These are phyloP conservation scores for Xylaria sp. DNA, from an alignment of 495 filamentous ascomycete species.

Conservation along the genomic window DNA sequence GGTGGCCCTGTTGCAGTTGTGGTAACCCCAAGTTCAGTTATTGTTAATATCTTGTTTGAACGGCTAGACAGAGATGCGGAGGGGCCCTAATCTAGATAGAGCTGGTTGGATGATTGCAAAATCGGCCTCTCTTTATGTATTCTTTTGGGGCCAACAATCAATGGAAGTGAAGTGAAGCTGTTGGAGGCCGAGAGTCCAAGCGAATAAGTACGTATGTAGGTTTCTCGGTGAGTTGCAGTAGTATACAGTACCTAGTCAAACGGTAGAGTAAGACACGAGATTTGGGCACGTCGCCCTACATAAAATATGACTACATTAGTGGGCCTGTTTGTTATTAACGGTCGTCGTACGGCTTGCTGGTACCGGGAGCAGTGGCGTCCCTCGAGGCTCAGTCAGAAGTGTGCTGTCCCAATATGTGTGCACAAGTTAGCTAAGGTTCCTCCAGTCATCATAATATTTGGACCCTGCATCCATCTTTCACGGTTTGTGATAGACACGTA, in stretches of 20 bases:
- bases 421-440: neutral
- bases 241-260: neutral
- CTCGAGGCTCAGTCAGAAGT: neutral
- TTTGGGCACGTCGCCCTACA: neutral
- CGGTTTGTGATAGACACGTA: neutral
- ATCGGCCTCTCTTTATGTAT: neutral
- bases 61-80: neutral
- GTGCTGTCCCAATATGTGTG: neutral
- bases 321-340: neutral
- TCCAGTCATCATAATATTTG: neutral
- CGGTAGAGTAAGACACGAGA: neutral
- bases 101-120: neutral
- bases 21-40: neutral
- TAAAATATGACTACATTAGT: neutral
- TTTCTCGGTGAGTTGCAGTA: neutral
- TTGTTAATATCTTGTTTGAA: neutral
- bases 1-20: neutral
- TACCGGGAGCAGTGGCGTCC: neutral
- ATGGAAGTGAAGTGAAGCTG: neutral
- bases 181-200: neutral
- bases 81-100: neutral
- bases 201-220: neutral
- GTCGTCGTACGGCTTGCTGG: neutral
- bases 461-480: neutral
- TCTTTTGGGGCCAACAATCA: neutral